These are phyloP conservation scores for Canavalia ensiformis DNA, from an alignment of 306 rosid genomes.

Conservation along the genomic window DNA sequence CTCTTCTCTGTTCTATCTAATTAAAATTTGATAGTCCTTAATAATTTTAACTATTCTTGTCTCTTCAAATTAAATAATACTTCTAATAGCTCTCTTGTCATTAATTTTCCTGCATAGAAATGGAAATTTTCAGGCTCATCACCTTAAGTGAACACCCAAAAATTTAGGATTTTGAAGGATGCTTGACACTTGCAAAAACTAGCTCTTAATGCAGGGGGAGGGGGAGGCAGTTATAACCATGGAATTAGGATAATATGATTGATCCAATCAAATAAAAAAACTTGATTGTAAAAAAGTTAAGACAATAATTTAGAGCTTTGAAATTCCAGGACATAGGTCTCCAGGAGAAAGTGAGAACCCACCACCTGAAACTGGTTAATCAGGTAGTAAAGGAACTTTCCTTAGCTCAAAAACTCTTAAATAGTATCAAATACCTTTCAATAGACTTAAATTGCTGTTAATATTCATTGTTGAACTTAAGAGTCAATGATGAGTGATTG, in stretches of 20 bases:
- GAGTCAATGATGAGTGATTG: background rate
- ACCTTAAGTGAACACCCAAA: background rate
- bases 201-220: background rate
- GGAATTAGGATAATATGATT: background rate
- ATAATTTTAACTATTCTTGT: background rate
- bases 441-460: background rate
- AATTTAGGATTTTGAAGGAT: background rate
- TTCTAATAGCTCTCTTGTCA: background rate
- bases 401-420: background rate
- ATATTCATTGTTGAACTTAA: conserved; percentile 11
- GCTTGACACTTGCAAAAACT: background rate
- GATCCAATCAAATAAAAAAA: background rate
- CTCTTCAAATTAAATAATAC: background rate
- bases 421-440: background rate
- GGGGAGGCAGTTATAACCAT: background rate
- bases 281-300: background rate
- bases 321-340: background rate
- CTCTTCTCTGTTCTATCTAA: background rate
- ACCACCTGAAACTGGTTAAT: background rate
- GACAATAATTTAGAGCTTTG: background rate
- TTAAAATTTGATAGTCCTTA: background rate
- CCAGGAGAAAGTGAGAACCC: conserved; percentile 2
- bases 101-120: background rate
- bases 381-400: background rate
- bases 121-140: background rate